A percentile compares a stretch with the other conserved stretches of the same genome.
Conservation (phyloP, 1,139 yeast genomes). For the Saccharomyces hybrid region DNA sequence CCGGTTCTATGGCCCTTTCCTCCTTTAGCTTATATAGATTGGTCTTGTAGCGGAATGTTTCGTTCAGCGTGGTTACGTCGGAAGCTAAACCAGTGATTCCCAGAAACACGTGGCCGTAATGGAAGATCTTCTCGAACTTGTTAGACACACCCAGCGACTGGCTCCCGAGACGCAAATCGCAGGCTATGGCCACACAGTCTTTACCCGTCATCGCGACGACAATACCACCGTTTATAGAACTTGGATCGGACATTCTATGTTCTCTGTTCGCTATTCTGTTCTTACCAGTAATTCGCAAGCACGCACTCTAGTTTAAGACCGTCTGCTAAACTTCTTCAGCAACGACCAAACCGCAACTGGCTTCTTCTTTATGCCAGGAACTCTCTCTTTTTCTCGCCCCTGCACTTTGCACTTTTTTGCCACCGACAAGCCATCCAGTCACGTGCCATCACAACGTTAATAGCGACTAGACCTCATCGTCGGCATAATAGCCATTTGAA, state of each 20-base stretch:
- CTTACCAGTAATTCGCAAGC: neutral
- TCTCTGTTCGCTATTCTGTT: slow-evolving; percentile 1
- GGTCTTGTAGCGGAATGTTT: slow-evolving; percentile 73
- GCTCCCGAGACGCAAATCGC: slow-evolving; percentile 87
- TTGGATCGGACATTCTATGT: slow-evolving; percentile 44
- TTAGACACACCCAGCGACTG: slow-evolving; percentile 90
- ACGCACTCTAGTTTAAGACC: neutral
- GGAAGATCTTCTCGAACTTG: slow-evolving; percentile 86
- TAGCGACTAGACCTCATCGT: neutral
- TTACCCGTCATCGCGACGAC: slow-evolving; percentile 99
- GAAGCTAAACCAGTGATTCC: slow-evolving; percentile 95
- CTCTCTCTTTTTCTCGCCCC: neutral
- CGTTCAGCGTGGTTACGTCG: slow-evolving; percentile 81
- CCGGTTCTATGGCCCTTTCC: slow-evolving; percentile 87
- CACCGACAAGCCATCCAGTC: neutral
- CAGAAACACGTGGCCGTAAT: slow-evolving; percentile 74
- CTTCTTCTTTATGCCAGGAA: neutral
- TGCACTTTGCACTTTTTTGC: neutral
- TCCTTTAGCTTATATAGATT: slow-evolving; percentile 86
- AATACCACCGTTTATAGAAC: slow-evolving; percentile 68
- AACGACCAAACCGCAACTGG: neutral
- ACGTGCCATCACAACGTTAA: neutral
- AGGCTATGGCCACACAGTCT: slow-evolving; percentile 96
- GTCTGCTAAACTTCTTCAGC: neutral
- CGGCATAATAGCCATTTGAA: neutral